These are phyloP conservation scores for Lycium barbarum DNA, from an alignment of 257 asterid species.

Conservation along the genomic window DNA sequence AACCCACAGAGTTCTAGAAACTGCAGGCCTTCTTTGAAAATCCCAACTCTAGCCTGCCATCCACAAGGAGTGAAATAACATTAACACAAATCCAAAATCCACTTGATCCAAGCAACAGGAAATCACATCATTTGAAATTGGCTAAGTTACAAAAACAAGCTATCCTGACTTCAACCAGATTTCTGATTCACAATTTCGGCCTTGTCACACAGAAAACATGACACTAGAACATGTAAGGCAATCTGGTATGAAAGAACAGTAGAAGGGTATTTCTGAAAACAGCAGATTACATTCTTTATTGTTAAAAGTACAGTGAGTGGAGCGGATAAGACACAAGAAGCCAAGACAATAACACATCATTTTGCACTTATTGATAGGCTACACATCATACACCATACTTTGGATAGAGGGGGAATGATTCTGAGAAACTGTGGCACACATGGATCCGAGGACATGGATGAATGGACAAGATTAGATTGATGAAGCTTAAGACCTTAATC, in stretches of 20 bases:
- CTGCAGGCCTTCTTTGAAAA: conserved; percentile 58
- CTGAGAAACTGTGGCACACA: background rate
- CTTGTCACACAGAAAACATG: background rate
- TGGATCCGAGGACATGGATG: background rate
- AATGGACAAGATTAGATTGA: background rate
- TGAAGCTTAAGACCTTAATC: conserved; percentile 10
- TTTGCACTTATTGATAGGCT: background rate
- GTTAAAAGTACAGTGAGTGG: background rate
- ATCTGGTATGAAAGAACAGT: background rate
- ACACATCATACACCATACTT: background rate
- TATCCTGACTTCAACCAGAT: background rate
- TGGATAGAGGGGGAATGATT: background rate
- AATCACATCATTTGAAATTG: background rate
- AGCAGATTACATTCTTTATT: background rate
- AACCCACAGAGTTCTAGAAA: conserved; percentile 80
- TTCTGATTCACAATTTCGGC: background rate
- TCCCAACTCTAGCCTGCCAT: conserved; percentile 73
- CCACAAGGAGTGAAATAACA: background rate
- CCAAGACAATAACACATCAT: background rate
- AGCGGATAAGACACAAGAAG: background rate
- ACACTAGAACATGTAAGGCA: background rate
- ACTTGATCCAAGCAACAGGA: background rate
- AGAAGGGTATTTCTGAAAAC: background rate
- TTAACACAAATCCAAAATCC: background rate
- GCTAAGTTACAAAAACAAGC: background rate